phyloP scores from a whole-genome alignment of 2,329 filamentous ascomycete species.

The Fusarium sp. region DNA sequence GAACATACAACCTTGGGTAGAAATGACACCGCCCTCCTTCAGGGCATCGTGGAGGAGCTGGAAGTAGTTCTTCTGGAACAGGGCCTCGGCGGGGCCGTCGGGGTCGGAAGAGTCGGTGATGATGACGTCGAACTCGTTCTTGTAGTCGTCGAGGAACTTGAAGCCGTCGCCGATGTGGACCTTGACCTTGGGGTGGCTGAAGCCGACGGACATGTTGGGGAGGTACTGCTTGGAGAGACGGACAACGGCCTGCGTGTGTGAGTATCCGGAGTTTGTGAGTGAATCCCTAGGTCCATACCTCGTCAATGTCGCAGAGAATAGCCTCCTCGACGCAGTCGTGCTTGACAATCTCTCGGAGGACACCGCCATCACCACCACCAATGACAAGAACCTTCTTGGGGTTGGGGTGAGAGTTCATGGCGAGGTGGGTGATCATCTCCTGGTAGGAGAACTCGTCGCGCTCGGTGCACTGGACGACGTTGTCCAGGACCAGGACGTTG shows the following conservation, averaged over 20 bases:
- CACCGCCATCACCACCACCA: conserved; percentile 95
- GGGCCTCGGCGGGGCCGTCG: conserved; percentile 92
- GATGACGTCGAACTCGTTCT: conserved; percentile 98
- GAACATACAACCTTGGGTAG: conserved; percentile 99
- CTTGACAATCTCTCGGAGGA: conserved; percentile 98
- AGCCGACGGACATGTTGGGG: conserved; percentile 91
- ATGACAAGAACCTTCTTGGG: conserved; percentile 99
- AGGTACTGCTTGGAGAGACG: conserved; percentile 98
- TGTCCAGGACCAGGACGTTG: conserved; percentile 96
- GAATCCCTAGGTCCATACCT: conserved; percentile 63
- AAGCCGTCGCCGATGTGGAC: conserved; percentile 97
- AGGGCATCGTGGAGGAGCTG: conserved; percentile 91
- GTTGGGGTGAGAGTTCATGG: conserved; percentile 98
- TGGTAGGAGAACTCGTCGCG: conserved; percentile 99
- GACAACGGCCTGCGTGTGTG: conserved; percentile 79
- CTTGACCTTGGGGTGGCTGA: conserved; percentile 93
- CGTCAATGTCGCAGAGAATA: conserved; percentile 97
- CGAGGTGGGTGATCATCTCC: conserved; percentile 99
- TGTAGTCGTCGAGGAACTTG: conserved; percentile 97
- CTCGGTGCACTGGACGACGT: conserved; percentile 99
- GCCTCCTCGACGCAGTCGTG: conserved; percentile 97
- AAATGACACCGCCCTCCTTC: conserved; percentile 96
- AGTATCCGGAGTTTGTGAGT: neutral
- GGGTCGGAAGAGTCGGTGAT: conserved; percentile 99
- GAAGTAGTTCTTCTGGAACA: conserved; percentile 99